A percentile compares a stretch with the other conserved stretches of the same genome.
Conservation (phyloP, 73 alveolate species). For the Uronychia binucleata region DNA sequence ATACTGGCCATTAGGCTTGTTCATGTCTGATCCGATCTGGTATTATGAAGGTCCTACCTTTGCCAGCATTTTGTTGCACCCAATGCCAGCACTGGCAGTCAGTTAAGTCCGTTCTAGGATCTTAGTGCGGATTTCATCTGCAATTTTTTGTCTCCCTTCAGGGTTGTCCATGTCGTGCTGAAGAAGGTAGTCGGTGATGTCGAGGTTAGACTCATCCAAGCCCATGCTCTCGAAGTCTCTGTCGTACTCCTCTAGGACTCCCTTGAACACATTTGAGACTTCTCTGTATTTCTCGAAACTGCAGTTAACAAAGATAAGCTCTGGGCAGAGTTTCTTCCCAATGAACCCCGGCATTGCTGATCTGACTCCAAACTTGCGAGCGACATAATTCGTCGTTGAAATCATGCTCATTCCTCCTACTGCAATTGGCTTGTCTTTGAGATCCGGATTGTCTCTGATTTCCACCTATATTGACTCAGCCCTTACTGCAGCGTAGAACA, state of each 20-base stretch:
- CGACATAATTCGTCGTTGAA: constrained; percentile 97
- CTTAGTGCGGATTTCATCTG: constrained; percentile 76
- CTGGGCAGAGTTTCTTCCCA: constrained; percentile 97
- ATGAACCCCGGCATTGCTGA: constrained; percentile 99
- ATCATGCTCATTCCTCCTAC: constrained; percentile 96
- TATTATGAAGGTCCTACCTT: constrained; percentile 54
- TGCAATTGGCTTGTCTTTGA: constrained; percentile 97
- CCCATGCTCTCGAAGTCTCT: constrained; percentile 89
- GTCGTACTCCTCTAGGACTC: constrained; percentile 87
- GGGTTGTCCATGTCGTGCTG: constrained; percentile 52
- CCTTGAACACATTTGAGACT: constrained; percentile 66
- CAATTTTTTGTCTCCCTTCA: constrained; percentile 81
- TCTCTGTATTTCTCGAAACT: constrained; percentile 80
- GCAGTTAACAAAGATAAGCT: constrained; percentile 80
- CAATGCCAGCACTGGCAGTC: constrained; percentile 98
- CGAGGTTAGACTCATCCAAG: constrained; percentile 96
- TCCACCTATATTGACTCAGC: constrained; percentile 58
- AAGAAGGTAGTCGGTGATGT: constrained; percentile 83
- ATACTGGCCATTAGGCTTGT: constrained; percentile 97
- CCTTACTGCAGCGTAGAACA: constrained; percentile 98
- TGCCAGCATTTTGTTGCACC: constrained; percentile 98
- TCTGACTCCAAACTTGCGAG: constrained; percentile 98
- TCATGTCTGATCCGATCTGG: constrained; percentile 81
- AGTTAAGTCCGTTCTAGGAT: constrained; percentile 82
- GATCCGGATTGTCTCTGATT: constrained; percentile 93